Percentiles rank a stretch among this genome's conserved stretches.
These are phyloP conservation scores for Lathyrus oleraceus DNA, from an alignment of 306 rosid genomes.

Conservation along the genomic window DNA sequence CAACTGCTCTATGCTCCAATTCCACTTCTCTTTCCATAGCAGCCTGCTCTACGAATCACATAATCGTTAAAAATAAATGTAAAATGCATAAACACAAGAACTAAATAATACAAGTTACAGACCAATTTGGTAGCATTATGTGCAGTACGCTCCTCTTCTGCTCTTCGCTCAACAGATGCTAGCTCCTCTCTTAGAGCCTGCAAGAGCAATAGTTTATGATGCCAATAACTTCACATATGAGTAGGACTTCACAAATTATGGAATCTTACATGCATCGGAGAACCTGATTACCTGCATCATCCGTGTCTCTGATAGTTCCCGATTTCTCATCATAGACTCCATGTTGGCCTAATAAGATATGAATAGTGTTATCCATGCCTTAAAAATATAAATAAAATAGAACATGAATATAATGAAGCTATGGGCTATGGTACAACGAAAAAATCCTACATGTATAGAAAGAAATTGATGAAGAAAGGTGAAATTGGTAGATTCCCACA, in stretches of 20 bases:
- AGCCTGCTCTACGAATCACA: slow-evolving; percentile 63
- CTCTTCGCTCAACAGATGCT: slow-evolving; percentile 90
- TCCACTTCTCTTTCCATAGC: slow-evolving; percentile 98
- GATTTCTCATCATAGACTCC: slow-evolving; percentile 92
- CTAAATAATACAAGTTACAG: slow-evolving; percentile 25
- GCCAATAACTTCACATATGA: slow-evolving; percentile 28
- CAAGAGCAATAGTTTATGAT: slow-evolving; percentile 9
- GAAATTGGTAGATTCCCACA: background rate
- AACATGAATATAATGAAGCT: slow-evolving; percentile 20
- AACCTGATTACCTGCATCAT: slow-evolving; percentile 88
- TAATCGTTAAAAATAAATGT: slow-evolving; percentile 29
- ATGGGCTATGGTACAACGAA: background rate
- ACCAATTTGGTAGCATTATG: slow-evolving; percentile 96
- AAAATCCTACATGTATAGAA: slow-evolving; percentile 3
- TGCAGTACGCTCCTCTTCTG: slow-evolving; percentile 93
- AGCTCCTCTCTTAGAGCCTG: slow-evolving; percentile 96
- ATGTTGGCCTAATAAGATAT: slow-evolving; percentile 68
- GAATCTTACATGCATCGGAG: slow-evolving; percentile 35
- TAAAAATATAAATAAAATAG: slow-evolving; percentile 18
- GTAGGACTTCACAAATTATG: slow-evolving; percentile 18
- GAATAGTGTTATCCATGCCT: slow-evolving; percentile 36
- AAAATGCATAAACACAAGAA: slow-evolving; percentile 24
- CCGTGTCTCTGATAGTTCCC: slow-evolving; percentile 93
- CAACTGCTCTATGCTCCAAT: slow-evolving; percentile 93
- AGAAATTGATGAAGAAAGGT: slow-evolving; percentile 28